Percentiles rank a stretch among this genome's conserved stretches.
phyloP scores from a whole-genome alignment of 2,329 filamentous ascomycete species.

The Dactylonectria macrodidyma region DNA sequence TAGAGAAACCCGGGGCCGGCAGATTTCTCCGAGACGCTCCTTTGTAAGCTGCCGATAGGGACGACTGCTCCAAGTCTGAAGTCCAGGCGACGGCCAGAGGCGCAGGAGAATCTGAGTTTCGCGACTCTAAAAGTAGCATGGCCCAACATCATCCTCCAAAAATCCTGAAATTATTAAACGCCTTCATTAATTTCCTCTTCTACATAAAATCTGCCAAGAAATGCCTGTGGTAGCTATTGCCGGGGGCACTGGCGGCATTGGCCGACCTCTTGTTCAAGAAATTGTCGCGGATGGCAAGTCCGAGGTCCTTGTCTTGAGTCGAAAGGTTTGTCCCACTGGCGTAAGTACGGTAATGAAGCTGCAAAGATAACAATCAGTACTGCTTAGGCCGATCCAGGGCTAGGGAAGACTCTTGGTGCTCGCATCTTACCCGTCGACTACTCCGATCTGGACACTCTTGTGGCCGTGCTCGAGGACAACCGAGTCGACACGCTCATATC shows the following conservation, averaged over 20 bases:
- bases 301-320: conserved; percentile 57
- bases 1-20: too few relatives aligned
- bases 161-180: too few relatives aligned
- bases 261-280: conserved; percentile 62
- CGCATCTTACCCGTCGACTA: conserved; percentile 50
- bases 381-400: conserved; percentile 34
- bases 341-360: too few relatives aligned
- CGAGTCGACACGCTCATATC: conserved; percentile 63
- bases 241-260: conserved; percentile 63
- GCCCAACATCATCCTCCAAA: too few relatives aligned
- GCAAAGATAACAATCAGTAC: background rate
- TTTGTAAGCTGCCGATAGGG: too few relatives aligned
- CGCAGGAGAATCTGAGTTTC: too few relatives aligned
- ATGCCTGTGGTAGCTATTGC: conserved; percentile 56
- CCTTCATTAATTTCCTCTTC: too few relatives aligned
- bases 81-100: too few relatives aligned
- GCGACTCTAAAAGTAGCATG: too few relatives aligned
- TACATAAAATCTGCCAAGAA: too few relatives aligned
- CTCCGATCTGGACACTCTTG: conserved; percentile 38
- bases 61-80: too few relatives aligned
- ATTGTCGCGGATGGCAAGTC: conserved; percentile 53
- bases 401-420: conserved; percentile 42
- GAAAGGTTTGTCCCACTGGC: conserved; percentile 50
- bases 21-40: too few relatives aligned
- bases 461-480: conserved; percentile 51